Evolutionary conservation across 2,329 filamentous ascomycete species (phyloP).

Genomic region (Nemania sp.): DNA sequence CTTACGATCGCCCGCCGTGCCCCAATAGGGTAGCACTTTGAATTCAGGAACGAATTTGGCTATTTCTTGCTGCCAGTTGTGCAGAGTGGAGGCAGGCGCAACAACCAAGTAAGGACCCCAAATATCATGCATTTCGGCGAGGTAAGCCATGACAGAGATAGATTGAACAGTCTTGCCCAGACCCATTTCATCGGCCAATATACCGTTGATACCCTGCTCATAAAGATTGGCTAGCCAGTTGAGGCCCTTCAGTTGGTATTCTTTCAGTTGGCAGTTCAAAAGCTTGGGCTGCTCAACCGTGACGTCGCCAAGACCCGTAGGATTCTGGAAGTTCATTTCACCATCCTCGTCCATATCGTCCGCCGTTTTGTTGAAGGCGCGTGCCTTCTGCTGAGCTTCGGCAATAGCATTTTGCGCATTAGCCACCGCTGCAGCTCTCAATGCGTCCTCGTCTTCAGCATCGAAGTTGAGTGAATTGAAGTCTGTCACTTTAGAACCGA

Average conservation of each 20-base stretch:
- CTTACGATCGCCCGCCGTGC: conserved; percentile 92
- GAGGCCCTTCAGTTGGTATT: conserved; percentile 98
- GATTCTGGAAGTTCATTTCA: conserved; percentile 99
- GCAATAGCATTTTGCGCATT: conserved; percentile 97
- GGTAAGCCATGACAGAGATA: conserved; percentile 98
- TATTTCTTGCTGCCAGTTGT: conserved; percentile 99
- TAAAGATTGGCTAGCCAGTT: conserved; percentile 99
- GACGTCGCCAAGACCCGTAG: conserved; percentile 91
- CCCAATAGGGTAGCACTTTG: conserved; percentile 98
- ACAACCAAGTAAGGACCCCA: conserved; percentile 99
- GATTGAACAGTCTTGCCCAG: conserved; percentile 99
- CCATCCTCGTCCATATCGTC: conserved; percentile 86
- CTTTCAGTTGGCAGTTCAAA: conserved; percentile 93
- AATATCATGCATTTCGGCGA: conserved; percentile 96
- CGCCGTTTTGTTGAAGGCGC: conserved; percentile 86
- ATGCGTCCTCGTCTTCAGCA: conserved; percentile 85
- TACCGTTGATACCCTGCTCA: conserved; percentile 99
- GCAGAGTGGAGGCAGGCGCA: conserved; percentile 92
- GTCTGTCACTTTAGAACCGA: conserved; percentile 82
- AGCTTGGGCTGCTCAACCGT: conserved; percentile 95
- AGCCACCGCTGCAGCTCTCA: conserved; percentile 87
- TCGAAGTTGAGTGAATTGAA: conserved; percentile 97
- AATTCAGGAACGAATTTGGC: conserved; percentile 92
- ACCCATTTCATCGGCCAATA: conserved; percentile 99
- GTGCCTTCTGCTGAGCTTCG: conserved; percentile 91